Conservation (phyloP, 1,284 basidiomycete species). For the Tilletia setariae region DNA sequence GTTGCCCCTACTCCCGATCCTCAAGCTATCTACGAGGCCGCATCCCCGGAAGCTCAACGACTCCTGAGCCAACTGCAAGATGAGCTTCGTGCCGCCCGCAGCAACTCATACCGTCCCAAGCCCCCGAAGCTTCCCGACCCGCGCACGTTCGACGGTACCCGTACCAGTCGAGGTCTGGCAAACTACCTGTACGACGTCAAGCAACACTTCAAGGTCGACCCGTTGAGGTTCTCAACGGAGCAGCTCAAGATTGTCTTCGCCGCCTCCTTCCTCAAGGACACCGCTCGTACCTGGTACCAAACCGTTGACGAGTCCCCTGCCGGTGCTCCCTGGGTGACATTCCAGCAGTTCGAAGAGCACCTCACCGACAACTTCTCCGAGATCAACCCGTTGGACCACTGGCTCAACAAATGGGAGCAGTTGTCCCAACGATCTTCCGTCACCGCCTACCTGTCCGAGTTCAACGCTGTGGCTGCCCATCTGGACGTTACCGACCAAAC, state of each 20-base stretch:
- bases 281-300: conserved; percentile 1
- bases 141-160: background rate
- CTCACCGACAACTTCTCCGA: conserved; percentile 3
- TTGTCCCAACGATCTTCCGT: conserved; percentile 8
- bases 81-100: background rate
- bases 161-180: conserved; percentile 2
- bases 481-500: background rate
- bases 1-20: background rate
- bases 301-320: background rate
- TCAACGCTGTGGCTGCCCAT: background rate
- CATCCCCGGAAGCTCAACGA: background rate
- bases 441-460: conserved; percentile 9
- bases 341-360: background rate
- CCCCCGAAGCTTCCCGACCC: conserved; percentile 4
- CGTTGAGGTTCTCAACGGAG: conserved; percentile 9
- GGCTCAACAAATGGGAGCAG: background rate
- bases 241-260: conserved; percentile 12
- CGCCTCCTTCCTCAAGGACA: background rate
- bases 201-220: too few species aligned
- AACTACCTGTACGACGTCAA: conserved; percentile 15
- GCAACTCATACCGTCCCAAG: background rate
- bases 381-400: background rate
- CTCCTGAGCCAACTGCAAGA: background rate
- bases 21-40: background rate
- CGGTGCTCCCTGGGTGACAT: conserved; percentile 7